Evolutionary conservation across 2,329 filamentous ascomycete genomes (phyloP).

Genomic region (Bipolaris zeicola): DNA sequence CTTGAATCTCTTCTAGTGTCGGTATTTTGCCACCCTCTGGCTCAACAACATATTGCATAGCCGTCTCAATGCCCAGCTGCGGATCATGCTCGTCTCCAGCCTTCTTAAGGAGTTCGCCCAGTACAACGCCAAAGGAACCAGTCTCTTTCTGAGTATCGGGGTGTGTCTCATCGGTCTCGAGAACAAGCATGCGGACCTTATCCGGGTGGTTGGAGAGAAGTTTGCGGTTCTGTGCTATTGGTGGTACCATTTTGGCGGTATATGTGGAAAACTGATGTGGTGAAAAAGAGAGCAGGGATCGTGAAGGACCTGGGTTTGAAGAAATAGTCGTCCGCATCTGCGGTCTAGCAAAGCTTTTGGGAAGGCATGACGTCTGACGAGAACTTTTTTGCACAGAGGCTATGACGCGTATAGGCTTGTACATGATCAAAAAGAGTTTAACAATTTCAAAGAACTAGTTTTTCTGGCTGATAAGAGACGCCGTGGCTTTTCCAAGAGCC

Average conservation of each 20-base stretch:
- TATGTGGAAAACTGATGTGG: slow-evolving; percentile 2
- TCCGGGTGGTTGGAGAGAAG: slow-evolving; percentile 34
- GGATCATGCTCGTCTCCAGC: slow-evolving; percentile 61
- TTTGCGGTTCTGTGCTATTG: slow-evolving; percentile 25
- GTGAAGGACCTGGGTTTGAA: not conserved
- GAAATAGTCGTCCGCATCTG: not conserved
- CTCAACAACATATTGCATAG: slow-evolving; percentile 61
- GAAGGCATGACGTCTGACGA: slow-evolving; percentile 7
- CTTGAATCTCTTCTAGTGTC: slow-evolving; percentile 54
- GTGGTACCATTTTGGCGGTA: slow-evolving; percentile 28
- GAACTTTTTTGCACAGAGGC: slow-evolving; percentile 7
- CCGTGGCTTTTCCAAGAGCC: slow-evolving; percentile 17
- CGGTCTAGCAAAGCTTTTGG: slow-evolving; percentile 1
- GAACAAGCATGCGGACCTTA: slow-evolving; percentile 57
- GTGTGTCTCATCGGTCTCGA: slow-evolving; percentile 64
- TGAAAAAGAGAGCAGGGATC: not conserved
- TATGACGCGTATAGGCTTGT: slow-evolving; percentile 19
- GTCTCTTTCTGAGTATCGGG: slow-evolving; percentile 56
- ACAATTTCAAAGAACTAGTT: not conserved
- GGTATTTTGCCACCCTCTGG: slow-evolving; percentile 51
- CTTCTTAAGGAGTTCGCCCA: slow-evolving; percentile 58
- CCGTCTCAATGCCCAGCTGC: slow-evolving; percentile 60
- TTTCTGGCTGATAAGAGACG: not conserved
- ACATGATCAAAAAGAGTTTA: slow-evolving; percentile 15
- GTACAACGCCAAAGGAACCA: slow-evolving; percentile 62